These are phyloP conservation scores for Oenanthe javanica DNA, from an alignment of 140 eudicot genomes.

Conservation along the genomic window DNA sequence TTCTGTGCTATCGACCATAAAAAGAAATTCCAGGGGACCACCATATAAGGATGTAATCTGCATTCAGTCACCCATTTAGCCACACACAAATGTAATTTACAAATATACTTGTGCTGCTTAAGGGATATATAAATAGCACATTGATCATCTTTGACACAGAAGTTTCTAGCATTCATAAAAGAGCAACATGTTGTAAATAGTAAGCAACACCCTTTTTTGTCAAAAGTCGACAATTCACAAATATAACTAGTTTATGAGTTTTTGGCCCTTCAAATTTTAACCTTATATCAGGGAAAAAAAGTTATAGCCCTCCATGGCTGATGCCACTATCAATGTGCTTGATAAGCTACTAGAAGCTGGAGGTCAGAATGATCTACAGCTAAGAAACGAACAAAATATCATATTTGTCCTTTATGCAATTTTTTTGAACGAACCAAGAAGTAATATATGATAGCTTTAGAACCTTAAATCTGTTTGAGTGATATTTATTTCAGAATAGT, in stretches of 20 bases:
- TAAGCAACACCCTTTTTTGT: neutral
- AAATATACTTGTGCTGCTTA: neutral
- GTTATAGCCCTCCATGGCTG: neutral
- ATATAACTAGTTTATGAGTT: neutral
- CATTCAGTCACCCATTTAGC: conserved; percentile 8
- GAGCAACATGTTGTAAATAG: neutral
- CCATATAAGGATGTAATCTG: conserved; percentile 71
- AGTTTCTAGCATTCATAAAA: neutral
- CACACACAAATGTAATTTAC: neutral
- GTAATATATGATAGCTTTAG: too few species aligned
- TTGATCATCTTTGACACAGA: conserved; percentile 2
- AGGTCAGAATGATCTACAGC: neutral
- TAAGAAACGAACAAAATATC: neutral
- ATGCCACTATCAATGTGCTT: neutral
- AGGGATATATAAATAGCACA: neutral
- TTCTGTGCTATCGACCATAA: conserved; percentile 55
- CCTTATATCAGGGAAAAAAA: neutral
- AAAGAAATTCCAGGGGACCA: conserved; percentile 60
- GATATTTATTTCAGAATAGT: neutral
- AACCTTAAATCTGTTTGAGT: neutral
- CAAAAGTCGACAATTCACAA: too few species aligned
- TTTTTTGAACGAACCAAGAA: neutral
- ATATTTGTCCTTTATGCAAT: neutral
- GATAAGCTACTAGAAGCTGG: neutral
- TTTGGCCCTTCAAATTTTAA: neutral